Percentiles rank a stretch among this genome's conserved stretches.
Conservation (phyloP, 176 grass and related monocot genomes). For the Musa beccarii region DNA sequence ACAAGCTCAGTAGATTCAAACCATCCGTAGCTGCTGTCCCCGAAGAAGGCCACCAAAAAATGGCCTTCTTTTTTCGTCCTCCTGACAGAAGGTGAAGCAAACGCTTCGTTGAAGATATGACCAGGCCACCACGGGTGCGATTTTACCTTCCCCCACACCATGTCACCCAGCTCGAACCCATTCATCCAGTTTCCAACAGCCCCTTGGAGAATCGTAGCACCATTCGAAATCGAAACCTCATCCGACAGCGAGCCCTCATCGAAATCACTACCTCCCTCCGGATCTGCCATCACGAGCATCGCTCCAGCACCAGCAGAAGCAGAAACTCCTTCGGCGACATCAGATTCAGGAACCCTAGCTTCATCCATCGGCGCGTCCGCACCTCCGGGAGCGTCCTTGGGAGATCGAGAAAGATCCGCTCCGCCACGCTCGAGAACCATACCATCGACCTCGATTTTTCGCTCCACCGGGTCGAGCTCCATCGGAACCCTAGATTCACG, state of each 20-base stretch:
- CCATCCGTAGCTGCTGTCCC: slow-evolving; percentile 94
- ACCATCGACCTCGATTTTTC: background rate
- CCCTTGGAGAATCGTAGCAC: background rate
- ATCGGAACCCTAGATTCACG: background rate
- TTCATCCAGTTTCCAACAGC: slow-evolving; percentile 22
- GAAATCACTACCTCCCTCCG: background rate
- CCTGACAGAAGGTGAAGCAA: slow-evolving; percentile 30
- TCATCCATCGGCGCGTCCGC: background rate
- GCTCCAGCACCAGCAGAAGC: background rate
- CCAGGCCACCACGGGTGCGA: slow-evolving; percentile 99
- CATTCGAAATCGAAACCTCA: slow-evolving; percentile 1
- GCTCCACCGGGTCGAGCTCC: background rate
- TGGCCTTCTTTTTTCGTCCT: slow-evolving; percentile 12
- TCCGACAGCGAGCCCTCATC: background rate
- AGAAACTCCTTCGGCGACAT: background rate
- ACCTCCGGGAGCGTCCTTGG: background rate
- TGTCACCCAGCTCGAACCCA: slow-evolving; percentile 48
- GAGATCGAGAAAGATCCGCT: background rate
- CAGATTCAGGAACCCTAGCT: background rate
- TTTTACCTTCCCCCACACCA: slow-evolving; percentile 99
- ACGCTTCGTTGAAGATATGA: slow-evolving; percentile 59
- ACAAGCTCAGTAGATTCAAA: slow-evolving; percentile 76
- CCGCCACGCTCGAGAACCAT: background rate
- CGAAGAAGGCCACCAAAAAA: slow-evolving; percentile 84
- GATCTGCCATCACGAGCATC: background rate